Base-by-base conservation (phyloP, 208 protist genomes). In the Novymonas esmeraldas region DNA sequence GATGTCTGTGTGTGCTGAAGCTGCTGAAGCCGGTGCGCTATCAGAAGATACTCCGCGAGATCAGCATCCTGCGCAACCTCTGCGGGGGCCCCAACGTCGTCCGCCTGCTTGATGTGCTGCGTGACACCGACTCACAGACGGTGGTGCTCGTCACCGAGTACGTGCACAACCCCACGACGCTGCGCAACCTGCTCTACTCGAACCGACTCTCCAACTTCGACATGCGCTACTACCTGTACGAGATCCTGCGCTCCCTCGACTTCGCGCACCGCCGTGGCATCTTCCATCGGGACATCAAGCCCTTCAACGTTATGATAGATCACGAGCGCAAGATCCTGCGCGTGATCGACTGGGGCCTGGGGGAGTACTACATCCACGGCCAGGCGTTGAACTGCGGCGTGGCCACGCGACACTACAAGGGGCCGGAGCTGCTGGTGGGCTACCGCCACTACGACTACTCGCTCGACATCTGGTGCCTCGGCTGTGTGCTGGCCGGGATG, bases 241-340 rank as follows among this genome's bases (percentile, higher is more conserved):
- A 99, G 81, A 81, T 99, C 22, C 90, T 95, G 6, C 87, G 96
- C 73, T 87, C 95, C 20, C 82, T 99, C 20, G 82, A 99, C 81
- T 99, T 98, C 76, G 96, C 92, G 34, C 98, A 99, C 73, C 98
- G 94, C 31, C 97, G 91, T n/a, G 99, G 99, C 22, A 99, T 99
- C 52, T 99, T 99, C 86, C 99, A 99, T 71, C 90, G 99, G 46
- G 98, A 99, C 66, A 98, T 99, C 42, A 99, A 99, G 79, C 98
- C 98, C 29, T 98, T 99, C 67, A 99, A 99, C 63, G 92, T 99
- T 26, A 99, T 99, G 91, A 99, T 99, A 78, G 98, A 99, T 72
- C 98, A 99, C 85, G 72, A 89, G 45, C 82, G 97, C 34, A 82
- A 94, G 33, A 89, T 97, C 57, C 71, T 99, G 41, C 82, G 98